phyloP scores from a whole-genome alignment of 345 rosid genomes.

The Acer saccharum region DNA sequence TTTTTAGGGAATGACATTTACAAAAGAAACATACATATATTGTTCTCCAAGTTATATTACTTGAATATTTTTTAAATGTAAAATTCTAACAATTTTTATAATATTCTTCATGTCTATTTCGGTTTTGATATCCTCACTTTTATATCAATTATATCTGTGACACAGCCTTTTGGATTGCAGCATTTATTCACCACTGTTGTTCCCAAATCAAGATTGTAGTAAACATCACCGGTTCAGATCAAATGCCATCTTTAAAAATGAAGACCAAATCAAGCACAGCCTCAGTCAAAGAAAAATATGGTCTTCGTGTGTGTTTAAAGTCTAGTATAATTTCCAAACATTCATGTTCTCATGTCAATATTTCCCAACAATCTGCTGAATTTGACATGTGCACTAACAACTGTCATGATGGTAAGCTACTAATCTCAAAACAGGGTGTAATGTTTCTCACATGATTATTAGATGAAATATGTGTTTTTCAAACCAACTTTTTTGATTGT shows the following conservation, averaged over 20 bases:
- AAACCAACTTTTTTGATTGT: background rate
- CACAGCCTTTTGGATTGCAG: slow-evolving; percentile 39
- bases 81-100: background rate
- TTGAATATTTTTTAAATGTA: slow-evolving; percentile 9
- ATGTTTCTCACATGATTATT: background rate
- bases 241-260: slow-evolving; percentile 80
- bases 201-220: slow-evolving; percentile 42
- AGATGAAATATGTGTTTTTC: background rate
- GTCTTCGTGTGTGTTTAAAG: slow-evolving; percentile 54
- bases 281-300: slow-evolving; percentile 47
- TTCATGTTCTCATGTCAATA: slow-evolving; percentile 37
- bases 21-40: background rate
- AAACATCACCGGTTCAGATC: slow-evolving; percentile 35
- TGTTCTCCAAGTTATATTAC: background rate
- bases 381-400: slow-evolving; percentile 27
- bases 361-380: slow-evolving; percentile 39
- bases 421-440: background rate
- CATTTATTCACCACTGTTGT: slow-evolving; percentile 49
- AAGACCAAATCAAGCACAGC: slow-evolving; percentile 49
- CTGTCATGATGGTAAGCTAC: slow-evolving; percentile 43
- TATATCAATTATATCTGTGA: slow-evolving; percentile 17
- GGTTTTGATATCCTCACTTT: slow-evolving; percentile 9
- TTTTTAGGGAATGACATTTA: background rate
- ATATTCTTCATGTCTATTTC: slow-evolving; percentile 2
- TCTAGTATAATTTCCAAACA: slow-evolving; percentile 56